Evolutionary conservation across 192 early-diverging fungal genomes (phyloP).

Genomic region (Podila clonocystis): DNA sequence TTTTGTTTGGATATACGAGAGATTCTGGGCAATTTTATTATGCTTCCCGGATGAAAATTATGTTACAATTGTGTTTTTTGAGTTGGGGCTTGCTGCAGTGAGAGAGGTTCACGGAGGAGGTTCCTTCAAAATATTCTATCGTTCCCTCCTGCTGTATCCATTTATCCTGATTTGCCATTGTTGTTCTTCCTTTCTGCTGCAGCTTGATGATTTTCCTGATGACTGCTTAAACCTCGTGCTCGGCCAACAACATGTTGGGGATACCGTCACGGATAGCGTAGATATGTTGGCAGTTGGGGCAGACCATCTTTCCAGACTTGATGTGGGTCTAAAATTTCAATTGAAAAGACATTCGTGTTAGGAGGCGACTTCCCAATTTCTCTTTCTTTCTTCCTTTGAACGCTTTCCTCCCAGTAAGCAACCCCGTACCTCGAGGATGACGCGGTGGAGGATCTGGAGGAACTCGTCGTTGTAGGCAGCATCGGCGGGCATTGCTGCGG

Average conservation of each 20-base stretch:
- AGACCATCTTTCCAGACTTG: slow-evolving; percentile 90
- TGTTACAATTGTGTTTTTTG: too few species aligned
- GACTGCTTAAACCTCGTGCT: slow-evolving; percentile 74
- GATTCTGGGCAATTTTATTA: too few species aligned
- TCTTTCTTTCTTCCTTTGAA: neutral
- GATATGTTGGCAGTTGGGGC: slow-evolving; percentile 88
- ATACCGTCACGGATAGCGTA: slow-evolving; percentile 94
- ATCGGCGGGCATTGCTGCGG: slow-evolving; percentile 68
- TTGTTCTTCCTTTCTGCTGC: neutral
- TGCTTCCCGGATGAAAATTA: too few species aligned
- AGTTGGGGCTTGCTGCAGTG: too few species aligned
- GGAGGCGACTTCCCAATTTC: too few species aligned
- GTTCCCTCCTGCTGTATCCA: too few species aligned
- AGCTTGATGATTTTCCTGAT: neutral
- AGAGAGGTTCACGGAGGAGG: too few species aligned
- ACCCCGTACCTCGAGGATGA: slow-evolving; percentile 79
- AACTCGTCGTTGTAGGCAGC: slow-evolving; percentile 71
- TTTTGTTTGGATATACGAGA: too few species aligned
- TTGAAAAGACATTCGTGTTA: neutral
- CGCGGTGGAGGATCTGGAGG: slow-evolving; percentile 78
- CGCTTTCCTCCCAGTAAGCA: neutral
- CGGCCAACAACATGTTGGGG: slow-evolving; percentile 90
- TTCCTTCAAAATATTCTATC: too few species aligned
- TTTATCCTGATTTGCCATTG: neutral
- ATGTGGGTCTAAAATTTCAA: slow-evolving; percentile 73